A percentile compares a stretch with the other conserved stretches of the same genome.
These are phyloP conservation scores for Pyronema domesticum DNA, from an alignment of 495 filamentous ascomycete species.

Conservation along the genomic window DNA sequence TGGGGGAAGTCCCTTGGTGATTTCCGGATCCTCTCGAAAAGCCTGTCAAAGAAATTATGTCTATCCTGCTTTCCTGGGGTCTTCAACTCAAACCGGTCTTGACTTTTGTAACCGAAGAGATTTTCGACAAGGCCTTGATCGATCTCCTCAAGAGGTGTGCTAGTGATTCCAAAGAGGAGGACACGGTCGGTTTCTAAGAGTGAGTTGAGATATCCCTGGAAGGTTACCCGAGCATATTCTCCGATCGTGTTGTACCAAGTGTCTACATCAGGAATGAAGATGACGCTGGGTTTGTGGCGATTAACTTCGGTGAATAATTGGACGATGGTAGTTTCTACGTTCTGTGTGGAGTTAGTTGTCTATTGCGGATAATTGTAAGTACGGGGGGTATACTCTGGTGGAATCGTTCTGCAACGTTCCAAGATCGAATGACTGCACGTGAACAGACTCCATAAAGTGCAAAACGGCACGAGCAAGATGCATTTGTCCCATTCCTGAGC, in stretches of 20 bases:
- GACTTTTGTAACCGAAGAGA: slow-evolving; percentile 68
- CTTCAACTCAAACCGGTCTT: slow-evolving; percentile 50
- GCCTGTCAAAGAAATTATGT: slow-evolving; percentile 53
- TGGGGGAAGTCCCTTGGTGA: slow-evolving; percentile 64
- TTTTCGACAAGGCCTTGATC: slow-evolving; percentile 47
- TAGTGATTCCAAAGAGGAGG: slow-evolving; percentile 64
- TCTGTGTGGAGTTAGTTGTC: slow-evolving; percentile 20
- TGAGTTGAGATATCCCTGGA: slow-evolving; percentile 55
- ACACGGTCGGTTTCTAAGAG: slow-evolving; percentile 77
- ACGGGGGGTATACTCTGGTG: slow-evolving; percentile 31
- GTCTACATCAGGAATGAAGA: slow-evolving; percentile 81
- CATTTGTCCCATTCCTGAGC: slow-evolving; percentile 78
- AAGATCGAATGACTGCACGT: slow-evolving; percentile 90
- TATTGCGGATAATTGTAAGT: neutral
- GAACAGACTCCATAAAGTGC: slow-evolving; percentile 77
- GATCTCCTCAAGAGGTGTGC: slow-evolving; percentile 39
- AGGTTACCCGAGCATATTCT: slow-evolving; percentile 52
- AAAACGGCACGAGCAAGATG: slow-evolving; percentile 77
- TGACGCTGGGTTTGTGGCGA: slow-evolving; percentile 86
- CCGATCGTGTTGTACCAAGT: slow-evolving; percentile 61
- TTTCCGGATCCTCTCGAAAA: slow-evolving; percentile 56
- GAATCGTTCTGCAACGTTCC: slow-evolving; percentile 59
- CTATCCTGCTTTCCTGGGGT: slow-evolving; percentile 48
- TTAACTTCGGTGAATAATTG: slow-evolving; percentile 81
- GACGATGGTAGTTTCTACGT: slow-evolving; percentile 70